Conservation (phyloP, 805 yeast genomes). For the Ogataea populi-albae region DNA sequence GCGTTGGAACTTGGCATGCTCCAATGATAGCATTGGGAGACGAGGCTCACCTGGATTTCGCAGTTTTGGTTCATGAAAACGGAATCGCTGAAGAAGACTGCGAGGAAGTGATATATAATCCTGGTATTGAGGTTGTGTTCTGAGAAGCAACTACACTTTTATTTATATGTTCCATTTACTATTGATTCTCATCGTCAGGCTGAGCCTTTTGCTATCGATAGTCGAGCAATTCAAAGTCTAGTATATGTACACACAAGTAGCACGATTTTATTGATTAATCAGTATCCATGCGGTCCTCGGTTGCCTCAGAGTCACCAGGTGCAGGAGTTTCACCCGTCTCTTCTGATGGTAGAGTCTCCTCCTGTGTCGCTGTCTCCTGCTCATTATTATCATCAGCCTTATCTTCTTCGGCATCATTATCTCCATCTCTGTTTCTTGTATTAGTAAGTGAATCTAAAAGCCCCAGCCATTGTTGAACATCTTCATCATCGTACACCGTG, state of each 20-base stretch:
- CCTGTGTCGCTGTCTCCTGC: conserved; percentile 15
- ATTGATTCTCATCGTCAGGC: no score
- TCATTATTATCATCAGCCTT: conserved; percentile 30
- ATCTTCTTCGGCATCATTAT: conserved; percentile 29
- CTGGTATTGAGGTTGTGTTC: conserved; percentile 43
- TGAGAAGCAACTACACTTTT: neutral
- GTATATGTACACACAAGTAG: neutral
- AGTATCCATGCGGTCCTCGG: conserved; percentile 37
- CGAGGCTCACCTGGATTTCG: conserved; percentile 60
- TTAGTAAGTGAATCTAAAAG: conserved; percentile 64
- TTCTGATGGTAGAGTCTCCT: conserved; percentile 10
- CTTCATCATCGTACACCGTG: conserved; percentile 80
- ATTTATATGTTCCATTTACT: no score
- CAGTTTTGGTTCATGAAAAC: conserved; percentile 84
- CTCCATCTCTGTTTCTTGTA: conserved; percentile 46
- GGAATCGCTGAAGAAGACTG: conserved; percentile 78
- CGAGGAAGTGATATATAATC: conserved; percentile 70
- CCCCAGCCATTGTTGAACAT: conserved; percentile 79
- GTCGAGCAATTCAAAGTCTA: no score
- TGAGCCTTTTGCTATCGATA: no score
- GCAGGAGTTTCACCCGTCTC: conserved; percentile 16
- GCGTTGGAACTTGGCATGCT: conserved; percentile 88
- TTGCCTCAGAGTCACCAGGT: conserved; percentile 3
- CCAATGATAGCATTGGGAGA: conserved; percentile 87
- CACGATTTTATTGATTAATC: conserved; percentile 12